Percentiles rank a stretch among this genome's conserved stretches.
Evolutionary conservation across 331 rosid genomes (phyloP).

Genomic region (Stylosanthes scabra): DNA sequence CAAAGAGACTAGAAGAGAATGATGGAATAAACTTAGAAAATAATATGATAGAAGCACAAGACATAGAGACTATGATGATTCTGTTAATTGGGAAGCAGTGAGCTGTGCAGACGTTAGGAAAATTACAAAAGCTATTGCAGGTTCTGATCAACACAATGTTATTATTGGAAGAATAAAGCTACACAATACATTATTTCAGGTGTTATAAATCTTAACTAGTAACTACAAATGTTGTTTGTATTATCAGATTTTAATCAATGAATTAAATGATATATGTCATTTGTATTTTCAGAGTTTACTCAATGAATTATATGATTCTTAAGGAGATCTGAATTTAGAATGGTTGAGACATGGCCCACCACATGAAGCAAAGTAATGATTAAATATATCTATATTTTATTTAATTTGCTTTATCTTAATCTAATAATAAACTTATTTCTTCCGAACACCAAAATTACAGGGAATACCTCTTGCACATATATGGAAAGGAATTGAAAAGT

Average conservation of each 20-base stretch:
- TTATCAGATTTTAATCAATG: too few species aligned
- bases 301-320: conserved; percentile 37
- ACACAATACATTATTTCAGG: too few species aligned
- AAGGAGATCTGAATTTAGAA: conserved; percentile 60
- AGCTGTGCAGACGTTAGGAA: conserved; percentile 12
- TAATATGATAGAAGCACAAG: not conserved
- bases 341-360: conserved; percentile 73
- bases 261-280: not conserved
- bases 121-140: conserved; percentile 43
- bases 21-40: conserved; percentile 45
- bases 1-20: conserved; percentile 11
- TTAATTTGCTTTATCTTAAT: not conserved
- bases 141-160: conserved; percentile 46
- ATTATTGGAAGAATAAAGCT: conserved; percentile 43
- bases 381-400: not conserved
- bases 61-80: conserved; percentile 25
- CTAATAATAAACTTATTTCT: not conserved
- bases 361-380: conserved; percentile 57
- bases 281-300: conserved; percentile 51
- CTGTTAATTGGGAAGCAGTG: conserved; percentile 53
- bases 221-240: not conserved
- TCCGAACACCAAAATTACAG: conserved; percentile 31
- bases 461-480: conserved; percentile 52
- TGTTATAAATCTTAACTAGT: conserved; percentile 19
- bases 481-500: conserved; percentile 81